Base-by-base conservation (phyloP, 2,329 filamentous ascomycete genomes). In the Ustilaginoidea virens region DNA sequence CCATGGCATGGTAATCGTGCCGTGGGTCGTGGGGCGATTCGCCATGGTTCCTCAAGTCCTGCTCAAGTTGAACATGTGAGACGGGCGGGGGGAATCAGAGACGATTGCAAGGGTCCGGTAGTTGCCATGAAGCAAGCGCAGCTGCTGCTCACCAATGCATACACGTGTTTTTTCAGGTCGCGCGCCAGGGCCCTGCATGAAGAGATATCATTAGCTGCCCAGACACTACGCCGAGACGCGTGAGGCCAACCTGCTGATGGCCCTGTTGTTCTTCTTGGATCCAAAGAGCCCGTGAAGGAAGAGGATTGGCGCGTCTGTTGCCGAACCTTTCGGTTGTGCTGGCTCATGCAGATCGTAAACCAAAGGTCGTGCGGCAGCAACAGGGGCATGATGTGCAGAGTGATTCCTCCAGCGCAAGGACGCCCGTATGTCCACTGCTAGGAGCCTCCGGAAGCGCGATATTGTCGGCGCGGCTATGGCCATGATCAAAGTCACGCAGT, bases 231-330 rank as follows among this genome's bases (percentile, higher is more conserved):
- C n/a, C n/a, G n/a, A n/a, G n/a, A n/a, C n/a, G 18, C 7, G n/a
- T 24, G 8, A 19, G 18, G 58, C 78, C 51, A 62, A 93, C 87
- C 85, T 92, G 77, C 85, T 92, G 37, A 96, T 90, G 45, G 69
- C 81, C 51, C 86, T 66, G 50, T 94, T 93, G 51, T 96, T 96
- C 60, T 82, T 85, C 60, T 92, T 93, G 21, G 82, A 93, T 13
- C 87, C 87, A 46, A 96, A 94, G 8, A 96, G 63, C 1, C 90
- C 87, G 50, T 96, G 87, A 46, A 96, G 71, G 40, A 96, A 80
- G 36, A 96, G 56, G 38, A 96, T 82, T 2, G 86, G 80, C 22
- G 57, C 53, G 33, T 52, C 47, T 44, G 61, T 49, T 31, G 52
- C 46, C 16, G 54, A 50, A 2, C 52, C 49, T 23, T 32, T 37